phyloP scores from a whole-genome alignment of 2,329 filamentous ascomycete genomes.

The Botrytis galanthina region DNA sequence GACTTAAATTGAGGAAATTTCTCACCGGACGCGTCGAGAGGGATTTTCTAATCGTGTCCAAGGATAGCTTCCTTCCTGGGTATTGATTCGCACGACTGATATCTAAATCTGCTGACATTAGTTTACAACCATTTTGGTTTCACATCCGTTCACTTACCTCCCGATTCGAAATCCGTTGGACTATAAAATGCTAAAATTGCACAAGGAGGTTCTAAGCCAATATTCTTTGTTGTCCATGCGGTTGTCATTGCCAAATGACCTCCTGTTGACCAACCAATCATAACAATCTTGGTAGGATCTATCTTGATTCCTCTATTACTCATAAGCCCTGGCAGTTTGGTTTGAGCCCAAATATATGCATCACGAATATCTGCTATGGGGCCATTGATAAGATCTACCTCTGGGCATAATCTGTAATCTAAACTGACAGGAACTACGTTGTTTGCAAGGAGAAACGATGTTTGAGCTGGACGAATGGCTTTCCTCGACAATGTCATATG shows the following conservation, averaged over 20 bases:
- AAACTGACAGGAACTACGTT: slow-evolving; percentile 49
- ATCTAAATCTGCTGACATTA: not conserved
- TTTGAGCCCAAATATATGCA: slow-evolving; percentile 41
- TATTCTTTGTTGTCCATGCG: slow-evolving; percentile 40
- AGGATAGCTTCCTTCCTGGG: not conserved
- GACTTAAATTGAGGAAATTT: not conserved
- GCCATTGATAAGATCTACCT: slow-evolving; percentile 46
- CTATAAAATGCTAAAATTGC: slow-evolving; percentile 49
- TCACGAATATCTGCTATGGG: slow-evolving; percentile 47
- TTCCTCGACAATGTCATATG: slow-evolving; percentile 17
- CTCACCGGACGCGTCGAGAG: not conserved
- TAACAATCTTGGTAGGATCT: slow-evolving; percentile 39
- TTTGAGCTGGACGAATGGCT: slow-evolving; percentile 29
- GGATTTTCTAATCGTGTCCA: not conserved
- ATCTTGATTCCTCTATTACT: slow-evolving; percentile 31
- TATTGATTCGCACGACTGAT: not conserved
- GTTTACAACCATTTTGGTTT: not conserved
- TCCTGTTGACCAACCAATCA: slow-evolving; percentile 50
- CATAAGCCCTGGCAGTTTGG: not conserved
- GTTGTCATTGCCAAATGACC: slow-evolving; percentile 47
- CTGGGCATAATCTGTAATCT: slow-evolving; percentile 52
- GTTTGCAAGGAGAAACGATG: slow-evolving; percentile 10
- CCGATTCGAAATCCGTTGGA: slow-evolving; percentile 26
- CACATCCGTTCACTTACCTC: not conserved
- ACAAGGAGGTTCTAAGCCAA: slow-evolving; percentile 41